phyloP scores from a whole-genome alignment of 306 rosid species.

The Citrullus amarus region DNA sequence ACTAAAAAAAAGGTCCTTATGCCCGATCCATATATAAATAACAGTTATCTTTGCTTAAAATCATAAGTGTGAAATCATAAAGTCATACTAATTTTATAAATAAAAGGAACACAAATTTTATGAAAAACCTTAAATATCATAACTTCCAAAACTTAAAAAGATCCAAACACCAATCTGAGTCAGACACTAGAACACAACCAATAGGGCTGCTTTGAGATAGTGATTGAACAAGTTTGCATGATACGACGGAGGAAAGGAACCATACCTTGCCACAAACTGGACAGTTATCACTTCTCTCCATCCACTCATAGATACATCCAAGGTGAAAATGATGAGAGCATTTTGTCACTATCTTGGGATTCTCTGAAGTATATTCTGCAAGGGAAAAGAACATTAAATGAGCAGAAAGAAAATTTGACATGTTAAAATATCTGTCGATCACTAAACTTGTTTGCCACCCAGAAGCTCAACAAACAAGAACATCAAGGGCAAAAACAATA shows the following conservation, averaged over 20 bases:
- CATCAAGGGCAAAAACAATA: not conserved
- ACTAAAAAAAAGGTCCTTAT: too few relatives aligned
- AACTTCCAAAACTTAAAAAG: not conserved
- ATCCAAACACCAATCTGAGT: not conserved
- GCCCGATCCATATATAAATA: too few relatives aligned
- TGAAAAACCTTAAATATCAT: not conserved
- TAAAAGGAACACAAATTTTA: not conserved
- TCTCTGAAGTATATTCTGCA: slow-evolving; percentile 80
- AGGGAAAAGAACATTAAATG: slow-evolving; percentile 3
- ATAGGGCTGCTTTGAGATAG: not conserved
- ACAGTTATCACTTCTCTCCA: slow-evolving; percentile 99
- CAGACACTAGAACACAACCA: not conserved
- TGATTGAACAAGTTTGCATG: not conserved
- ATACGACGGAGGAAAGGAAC: not conserved
- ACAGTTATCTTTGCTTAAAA: not conserved
- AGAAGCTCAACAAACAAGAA: not conserved
- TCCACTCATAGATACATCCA: slow-evolving; percentile 98
- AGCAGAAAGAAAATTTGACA: slow-evolving; percentile 5
- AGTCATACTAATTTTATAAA: not conserved
- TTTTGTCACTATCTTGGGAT: slow-evolving; percentile 87
- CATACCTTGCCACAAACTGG: slow-evolving; percentile 98
- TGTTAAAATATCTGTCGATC: not conserved
- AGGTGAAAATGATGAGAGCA: slow-evolving; percentile 97
- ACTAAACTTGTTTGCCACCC: not conserved
- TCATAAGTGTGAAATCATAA: not conserved